These are phyloP conservation scores for Tolypocladium tropicale DNA, from an alignment of 2,329 filamentous ascomycete species.

Conservation along the genomic window DNA sequence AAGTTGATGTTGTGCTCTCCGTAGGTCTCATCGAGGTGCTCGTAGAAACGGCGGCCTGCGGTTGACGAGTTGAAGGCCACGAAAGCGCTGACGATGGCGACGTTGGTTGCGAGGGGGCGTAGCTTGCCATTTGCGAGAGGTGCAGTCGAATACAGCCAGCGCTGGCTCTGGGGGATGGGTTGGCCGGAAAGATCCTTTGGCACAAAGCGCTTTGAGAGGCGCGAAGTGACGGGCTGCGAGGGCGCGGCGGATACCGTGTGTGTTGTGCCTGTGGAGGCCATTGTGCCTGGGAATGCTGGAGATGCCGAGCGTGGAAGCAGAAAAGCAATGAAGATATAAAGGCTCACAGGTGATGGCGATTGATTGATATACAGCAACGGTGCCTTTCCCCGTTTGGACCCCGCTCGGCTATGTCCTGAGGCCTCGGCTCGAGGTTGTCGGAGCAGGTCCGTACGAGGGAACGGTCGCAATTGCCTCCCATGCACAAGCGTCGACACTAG, in stretches of 20 bases:
- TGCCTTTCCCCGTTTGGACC: not conserved
- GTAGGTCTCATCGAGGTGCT: conserved; percentile 8
- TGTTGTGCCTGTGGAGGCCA: not conserved
- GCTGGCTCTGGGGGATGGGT: conserved; percentile 5
- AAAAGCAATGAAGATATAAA: not conserved
- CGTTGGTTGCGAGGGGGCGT: not conserved
- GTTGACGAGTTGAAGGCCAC: conserved; percentile 4
- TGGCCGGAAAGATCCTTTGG: conserved; percentile 6
- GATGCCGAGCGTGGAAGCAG: not conserved
- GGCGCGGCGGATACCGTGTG: not conserved
- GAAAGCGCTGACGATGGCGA: conserved; percentile 2
- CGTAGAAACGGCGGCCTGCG: conserved; percentile 4
- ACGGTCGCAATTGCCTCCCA: not conserved
- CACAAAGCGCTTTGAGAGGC: not conserved
- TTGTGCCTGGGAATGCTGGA: not conserved
- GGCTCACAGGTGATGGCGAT: not conserved
- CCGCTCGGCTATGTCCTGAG: not conserved
- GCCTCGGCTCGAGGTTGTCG: not conserved
- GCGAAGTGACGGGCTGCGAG: not conserved
- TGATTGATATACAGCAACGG: not conserved
- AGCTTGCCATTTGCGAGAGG: not conserved
- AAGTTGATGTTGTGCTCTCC: conserved; percentile 20
- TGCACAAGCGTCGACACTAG: not conserved
- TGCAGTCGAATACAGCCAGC: conserved; percentile 7
- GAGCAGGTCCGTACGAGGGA: no score